Evolutionary conservation across 148 eudicot species (phyloP), one percentile per base, ranked within the genome.

Genomic region (Cornus controversa): DNA sequence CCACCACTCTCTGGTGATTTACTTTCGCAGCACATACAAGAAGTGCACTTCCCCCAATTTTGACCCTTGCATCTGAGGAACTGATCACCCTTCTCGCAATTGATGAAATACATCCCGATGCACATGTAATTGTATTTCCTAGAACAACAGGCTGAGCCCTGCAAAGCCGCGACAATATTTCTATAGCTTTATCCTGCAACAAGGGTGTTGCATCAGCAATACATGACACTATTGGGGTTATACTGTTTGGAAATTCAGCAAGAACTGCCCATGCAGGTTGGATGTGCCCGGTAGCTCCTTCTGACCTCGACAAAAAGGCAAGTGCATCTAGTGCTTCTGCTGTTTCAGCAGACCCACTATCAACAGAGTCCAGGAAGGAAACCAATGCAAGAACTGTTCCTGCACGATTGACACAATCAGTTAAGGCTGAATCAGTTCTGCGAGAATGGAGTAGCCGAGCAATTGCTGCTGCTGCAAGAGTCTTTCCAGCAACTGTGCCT

Each of bases 241-340:
- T 86, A 79, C 89, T 85, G 74, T 80, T 82, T 37, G 95, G 92
- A 67, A 84, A 84, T 84, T 96, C 99, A 67, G 91, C 87, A 57
- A 93, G 87, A 79, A 91, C 91, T 67, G 87, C 85, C 99, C 93
- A 93, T 80, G 95, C 88, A 58, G 97, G 91, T 84, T 81, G 88
- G 68, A 79, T 79, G 75, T 89, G 82, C 73, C 90, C 98, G 76
- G 79, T 67, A 72, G 83, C 64, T 60, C 84, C 89, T 73, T 77
- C 89, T 64, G 91, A 84, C 79, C 88, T 90, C 37, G 97, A 93
- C 53, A 96, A 77, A 75, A 79, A 83, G 74, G 91, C 90, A 80
- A 96, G 95, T 75, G 99, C 99, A 86, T 93, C 93, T 74, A 96
- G 75, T 76, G 93, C 98, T 83, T 93, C 97, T 80, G 93, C 90